Base-by-base conservation (phyloP, 78 protist species). In the Guillardia theta region DNA sequence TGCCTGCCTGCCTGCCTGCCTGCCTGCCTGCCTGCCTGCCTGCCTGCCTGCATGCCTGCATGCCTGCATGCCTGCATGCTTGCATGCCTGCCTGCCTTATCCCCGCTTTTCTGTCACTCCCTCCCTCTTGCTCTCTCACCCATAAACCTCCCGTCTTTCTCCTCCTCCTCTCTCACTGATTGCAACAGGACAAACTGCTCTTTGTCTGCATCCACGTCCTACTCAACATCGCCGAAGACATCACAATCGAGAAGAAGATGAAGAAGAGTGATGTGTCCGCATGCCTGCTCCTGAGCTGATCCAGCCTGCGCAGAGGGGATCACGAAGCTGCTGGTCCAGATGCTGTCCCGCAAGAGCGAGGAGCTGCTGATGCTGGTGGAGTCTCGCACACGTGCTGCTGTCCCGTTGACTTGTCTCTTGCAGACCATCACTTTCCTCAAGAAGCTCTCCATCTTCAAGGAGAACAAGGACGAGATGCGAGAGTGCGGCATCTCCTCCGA, bases 1-100 rank as follows among this genome's bases (percentile, higher is more conserved):
- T 64, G 37, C 80, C 80, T 64, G 37, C 80, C 80, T 64, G 37
- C 80, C 80, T 64, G 37, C 80, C 80, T 64, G 37, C 80, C 80
- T 64, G 37, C 80, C 87, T 76, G 39, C 44, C 87, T 76, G 39
- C 44, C 87, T 76, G 39, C 44, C 87, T 76, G 39, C 44, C 87
- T 76, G 39, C 5, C 87, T 37, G 39, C 5, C 87, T 76, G 48
- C 5, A 37, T 76, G 39, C 44, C 87, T 76, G 5, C 87, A 4
- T 76, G 87, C 15, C 37, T 64, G 80, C 80, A 18, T 64, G 80
- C 15, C 37, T 64, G 80, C 80, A 50, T 50, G 58, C 15, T 10
- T 50, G 58, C 58, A 50, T 50, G 58, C 15, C 30, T 50, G 58
- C 15, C 30, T 50, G 58, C 58, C 10, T 15, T 50, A 10, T 50